phyloP scores from a whole-genome alignment of 2,329 filamentous ascomycete genomes.

The Hypoxylon sp. region DNA sequence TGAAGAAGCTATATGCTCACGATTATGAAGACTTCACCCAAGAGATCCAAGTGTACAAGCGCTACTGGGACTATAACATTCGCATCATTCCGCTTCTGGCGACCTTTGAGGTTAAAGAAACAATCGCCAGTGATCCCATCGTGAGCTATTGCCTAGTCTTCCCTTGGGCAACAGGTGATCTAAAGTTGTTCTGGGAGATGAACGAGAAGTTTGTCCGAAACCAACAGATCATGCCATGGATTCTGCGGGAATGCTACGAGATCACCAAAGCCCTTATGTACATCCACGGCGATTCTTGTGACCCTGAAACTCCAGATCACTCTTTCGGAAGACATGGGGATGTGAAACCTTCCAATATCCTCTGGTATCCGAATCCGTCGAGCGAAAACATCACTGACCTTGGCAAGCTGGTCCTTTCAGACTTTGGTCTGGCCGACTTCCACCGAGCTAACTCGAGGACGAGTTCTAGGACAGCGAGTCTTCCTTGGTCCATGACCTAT shows the following conservation, averaged over 20 bases:
- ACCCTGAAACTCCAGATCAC: not conserved
- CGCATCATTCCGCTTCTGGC: constrained; percentile 11
- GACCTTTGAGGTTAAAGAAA: constrained; percentile 1
- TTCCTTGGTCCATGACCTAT: too few species aligned
- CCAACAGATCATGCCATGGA: not conserved
- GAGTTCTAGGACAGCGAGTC: too few species aligned
- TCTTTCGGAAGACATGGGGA: constrained; percentile 1
- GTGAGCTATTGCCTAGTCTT: not conserved
- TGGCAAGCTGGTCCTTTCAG: too few species aligned
- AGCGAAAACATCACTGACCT: too few species aligned
- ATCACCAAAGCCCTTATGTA: constrained; percentile 3
- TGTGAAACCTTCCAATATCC: constrained; percentile 6
- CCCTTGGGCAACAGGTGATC: not conserved
- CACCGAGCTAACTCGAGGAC: too few species aligned
- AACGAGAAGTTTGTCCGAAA: constrained; percentile 1
- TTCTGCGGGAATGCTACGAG: constrained; percentile 2
- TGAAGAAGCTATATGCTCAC: constrained; percentile 3
- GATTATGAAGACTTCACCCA: constrained; percentile 9
- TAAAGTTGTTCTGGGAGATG: not conserved
- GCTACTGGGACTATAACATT: constrained; percentile 3
- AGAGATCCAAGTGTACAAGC: constrained; percentile 15
- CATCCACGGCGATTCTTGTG: not conserved
- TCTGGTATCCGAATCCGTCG: constrained; percentile 1
- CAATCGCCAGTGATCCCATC: not conserved
- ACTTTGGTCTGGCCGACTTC: too few species aligned